Evolutionary conservation across 805 yeast species (phyloP), one percentile per base, ranked within the genome.

Genomic region (Blastobotrys mokoenaii): DNA sequence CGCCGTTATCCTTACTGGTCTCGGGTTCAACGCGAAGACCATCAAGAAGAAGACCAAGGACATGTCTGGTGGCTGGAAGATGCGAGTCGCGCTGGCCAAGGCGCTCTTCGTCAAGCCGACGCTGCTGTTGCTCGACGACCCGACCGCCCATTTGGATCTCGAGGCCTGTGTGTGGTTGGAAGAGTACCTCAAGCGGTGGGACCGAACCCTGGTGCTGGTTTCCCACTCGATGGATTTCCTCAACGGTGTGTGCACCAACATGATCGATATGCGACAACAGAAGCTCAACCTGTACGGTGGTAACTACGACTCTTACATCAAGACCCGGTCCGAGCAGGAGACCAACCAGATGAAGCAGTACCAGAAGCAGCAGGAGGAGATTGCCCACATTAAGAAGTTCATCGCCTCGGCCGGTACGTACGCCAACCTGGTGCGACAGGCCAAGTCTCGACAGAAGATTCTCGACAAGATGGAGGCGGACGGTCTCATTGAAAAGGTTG

Each of bases 61-160:
- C 64, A 93, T 93, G 98, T 87, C 97, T 63, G 98, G 98, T 79
- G 98, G 98, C 66, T 93, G 98, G 98, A 88, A 88, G 75, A 93
- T 93, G 98, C 87, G 98, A 73, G 98, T 93, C 51, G 97, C 98
- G 38, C 75, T 93, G 51, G 96, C 96, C 50, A 93, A 93, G 71
- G 98, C 98, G 27, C 76, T 93, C 58, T 93, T 93, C 74, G 97
- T 93, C 56, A 90, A 93, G 74, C 98, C 98, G 63, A 89, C 97
- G 43, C 71, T 93, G 58, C 74, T 93, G 62, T 72, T 93, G 59
- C 79, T 93, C 66, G 98, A 93, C 73, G 98, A 93, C 69, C 98
- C 98, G 60, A 93, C 98, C 55, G 98, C 98, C 45, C 98, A 93
- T 71, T 85, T 93, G 78, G 98, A 93, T 74, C 77, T 93, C 66